Percentiles rank a stretch among this genome's conserved stretches.
phyloP scores from a whole-genome alignment of 495 filamentous ascomycete genomes.

The Xylaria telfairii region DNA sequence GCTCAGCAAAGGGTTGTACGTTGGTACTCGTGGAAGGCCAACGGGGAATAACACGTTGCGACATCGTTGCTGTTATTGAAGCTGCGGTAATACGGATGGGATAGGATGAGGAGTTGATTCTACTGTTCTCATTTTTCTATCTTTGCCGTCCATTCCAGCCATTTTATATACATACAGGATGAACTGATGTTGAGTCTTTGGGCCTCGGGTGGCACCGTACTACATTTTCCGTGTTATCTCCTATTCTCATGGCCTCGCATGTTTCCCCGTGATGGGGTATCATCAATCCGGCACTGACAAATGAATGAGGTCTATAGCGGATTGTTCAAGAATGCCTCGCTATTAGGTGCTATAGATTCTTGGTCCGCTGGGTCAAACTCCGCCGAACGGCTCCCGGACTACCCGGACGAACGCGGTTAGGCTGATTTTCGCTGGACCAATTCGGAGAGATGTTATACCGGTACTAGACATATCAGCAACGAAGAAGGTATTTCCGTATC shows the following conservation, averaged over 20 bases:
- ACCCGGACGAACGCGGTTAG: background rate
- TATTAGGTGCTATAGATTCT: background rate
- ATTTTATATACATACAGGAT: background rate
- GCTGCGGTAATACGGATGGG: background rate
- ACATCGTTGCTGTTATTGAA: conserved; percentile 7
- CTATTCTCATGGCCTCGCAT: background rate
- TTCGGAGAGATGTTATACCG: conserved; percentile 8
- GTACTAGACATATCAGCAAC: background rate
- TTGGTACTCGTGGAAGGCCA: conserved; percentile 35
- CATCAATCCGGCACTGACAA: conserved; percentile 11
- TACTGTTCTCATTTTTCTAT: background rate
- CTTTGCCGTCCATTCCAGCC: background rate
- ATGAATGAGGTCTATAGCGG: background rate
- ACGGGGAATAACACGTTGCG: background rate
- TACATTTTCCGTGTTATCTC: background rate
- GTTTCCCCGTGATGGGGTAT: background rate
- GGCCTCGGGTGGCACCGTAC: background rate
- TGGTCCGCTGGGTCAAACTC: background rate
- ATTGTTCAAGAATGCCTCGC: background rate
- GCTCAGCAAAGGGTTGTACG: conserved; percentile 57
- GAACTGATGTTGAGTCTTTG: background rate
- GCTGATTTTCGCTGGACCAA: background rate
- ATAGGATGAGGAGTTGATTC: background rate
- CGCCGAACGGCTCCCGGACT: conserved; percentile 7
- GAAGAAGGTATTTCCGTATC: background rate